Percentiles rank a stretch among this genome's conserved stretches.
Conservation (phyloP, 768 basidiomycete species). For the Rhodotorula toruloides region DNA sequence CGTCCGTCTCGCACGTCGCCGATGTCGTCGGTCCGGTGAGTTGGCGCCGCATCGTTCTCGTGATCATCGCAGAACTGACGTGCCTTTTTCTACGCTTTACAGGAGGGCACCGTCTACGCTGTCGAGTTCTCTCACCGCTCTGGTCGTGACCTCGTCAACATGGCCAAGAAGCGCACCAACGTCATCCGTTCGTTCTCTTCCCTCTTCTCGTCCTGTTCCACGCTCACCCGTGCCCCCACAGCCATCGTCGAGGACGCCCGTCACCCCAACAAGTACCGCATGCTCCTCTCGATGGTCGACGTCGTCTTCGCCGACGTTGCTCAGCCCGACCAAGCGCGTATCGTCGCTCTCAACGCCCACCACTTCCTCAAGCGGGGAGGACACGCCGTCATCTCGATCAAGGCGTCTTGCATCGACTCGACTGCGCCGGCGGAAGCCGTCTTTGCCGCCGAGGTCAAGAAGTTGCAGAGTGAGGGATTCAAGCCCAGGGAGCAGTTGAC, state of each 20-base stretch:
- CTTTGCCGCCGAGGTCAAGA: slow-evolving; percentile 80
- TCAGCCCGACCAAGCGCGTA: slow-evolving; percentile 97
- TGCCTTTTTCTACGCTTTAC: background rate
- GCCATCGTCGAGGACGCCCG: slow-evolving; percentile 98
- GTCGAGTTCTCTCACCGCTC: slow-evolving; percentile 96
- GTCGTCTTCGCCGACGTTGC: slow-evolving; percentile 98
- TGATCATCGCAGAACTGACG: background rate
- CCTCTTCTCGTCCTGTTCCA: background rate
- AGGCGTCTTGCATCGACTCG: slow-evolving; percentile 97
- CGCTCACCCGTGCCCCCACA: slow-evolving; percentile 44
- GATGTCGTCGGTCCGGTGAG: slow-evolving; percentile 94
- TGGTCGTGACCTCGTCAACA: slow-evolving; percentile 94
- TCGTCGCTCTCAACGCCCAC: slow-evolving; percentile 85
- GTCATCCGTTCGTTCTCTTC: slow-evolving; percentile 72
- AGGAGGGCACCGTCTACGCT: slow-evolving; percentile 96
- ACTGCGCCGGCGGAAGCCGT: slow-evolving; percentile 84
- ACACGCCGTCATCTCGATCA: slow-evolving; percentile 92
- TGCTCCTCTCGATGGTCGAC: slow-evolving; percentile 91
- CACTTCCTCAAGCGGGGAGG: slow-evolving; percentile 93
- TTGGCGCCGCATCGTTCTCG: slow-evolving; percentile 15
- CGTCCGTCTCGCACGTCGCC: slow-evolving; percentile 96
- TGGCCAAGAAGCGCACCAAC: slow-evolving; percentile 99
- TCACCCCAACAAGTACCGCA: slow-evolving; percentile 90
- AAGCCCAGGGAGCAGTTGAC: slow-evolving; percentile 96
- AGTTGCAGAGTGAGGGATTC: slow-evolving; percentile 68